A percentile compares a stretch with the other conserved stretches of the same genome.
Evolutionary conservation across 75 land plant species (phyloP).

Genomic region (Picea glauca): DNA sequence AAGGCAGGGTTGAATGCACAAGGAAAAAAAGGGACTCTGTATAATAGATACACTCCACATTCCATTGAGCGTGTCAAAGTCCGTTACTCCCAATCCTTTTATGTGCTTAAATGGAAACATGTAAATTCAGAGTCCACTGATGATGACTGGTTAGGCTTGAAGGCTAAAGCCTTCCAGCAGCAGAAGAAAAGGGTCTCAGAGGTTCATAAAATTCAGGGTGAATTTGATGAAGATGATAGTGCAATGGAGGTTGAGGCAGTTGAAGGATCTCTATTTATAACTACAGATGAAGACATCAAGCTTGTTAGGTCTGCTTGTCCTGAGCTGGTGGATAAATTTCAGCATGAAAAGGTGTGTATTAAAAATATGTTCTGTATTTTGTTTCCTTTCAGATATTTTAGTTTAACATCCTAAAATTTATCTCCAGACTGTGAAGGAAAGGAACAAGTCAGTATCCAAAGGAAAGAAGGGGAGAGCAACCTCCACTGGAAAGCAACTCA

Average conservation of each 20-base stretch:
- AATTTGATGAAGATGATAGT: slow-evolving; percentile 32
- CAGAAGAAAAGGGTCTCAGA: slow-evolving; percentile 19
- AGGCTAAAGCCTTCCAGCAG: slow-evolving; percentile 9
- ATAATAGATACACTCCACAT: slow-evolving; percentile 61
- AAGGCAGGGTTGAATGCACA: not conserved
- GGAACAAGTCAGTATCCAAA: not conserved
- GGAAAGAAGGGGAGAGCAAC: not conserved
- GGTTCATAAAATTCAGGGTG: slow-evolving; percentile 17
- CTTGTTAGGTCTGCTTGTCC: slow-evolving; percentile 76
- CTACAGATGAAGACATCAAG: slow-evolving; percentile 75
- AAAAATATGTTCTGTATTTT: not conserved
- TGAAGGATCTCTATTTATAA: slow-evolving; percentile 35
- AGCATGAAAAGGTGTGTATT: slow-evolving; percentile 48
- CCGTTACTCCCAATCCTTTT: slow-evolving; percentile 45
- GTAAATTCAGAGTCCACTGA: not conserved
- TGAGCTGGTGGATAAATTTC: slow-evolving; percentile 36
- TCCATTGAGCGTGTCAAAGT: slow-evolving; percentile 65
- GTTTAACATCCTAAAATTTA: not conserved
- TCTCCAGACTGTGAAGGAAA: not conserved
- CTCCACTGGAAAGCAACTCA: slow-evolving; percentile 6
- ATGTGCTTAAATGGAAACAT: slow-evolving; percentile 72
- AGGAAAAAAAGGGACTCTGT: slow-evolving; percentile 23
- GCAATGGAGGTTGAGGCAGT: slow-evolving; percentile 21
- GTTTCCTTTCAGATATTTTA: not conserved
- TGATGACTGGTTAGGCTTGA: slow-evolving; percentile 22